Percentiles rank a stretch among this genome's conserved stretches.
These are phyloP conservation scores for Verticillium longisporum DNA, from an alignment of 2,329 filamentous ascomycete species.

Conservation along the genomic window DNA sequence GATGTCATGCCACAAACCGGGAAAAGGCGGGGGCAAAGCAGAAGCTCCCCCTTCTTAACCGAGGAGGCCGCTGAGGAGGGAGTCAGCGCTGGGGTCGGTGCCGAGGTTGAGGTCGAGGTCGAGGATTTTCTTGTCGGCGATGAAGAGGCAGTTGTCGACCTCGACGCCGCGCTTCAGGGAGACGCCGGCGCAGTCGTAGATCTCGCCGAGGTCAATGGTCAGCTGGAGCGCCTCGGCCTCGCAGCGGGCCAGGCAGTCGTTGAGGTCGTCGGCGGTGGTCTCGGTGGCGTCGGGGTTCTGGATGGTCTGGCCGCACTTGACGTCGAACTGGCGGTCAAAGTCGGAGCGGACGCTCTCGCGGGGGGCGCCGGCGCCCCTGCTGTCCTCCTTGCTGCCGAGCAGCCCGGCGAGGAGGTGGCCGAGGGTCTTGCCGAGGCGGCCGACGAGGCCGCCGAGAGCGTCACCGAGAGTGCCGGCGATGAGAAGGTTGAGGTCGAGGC, in stretches of 20 bases:
- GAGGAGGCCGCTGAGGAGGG: not conserved
- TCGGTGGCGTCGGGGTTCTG: not conserved
- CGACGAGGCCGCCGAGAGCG: not conserved
- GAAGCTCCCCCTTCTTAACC: not conserved
- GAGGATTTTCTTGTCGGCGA: not conserved
- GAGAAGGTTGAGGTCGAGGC: not conserved
- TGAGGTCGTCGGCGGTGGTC: not conserved
- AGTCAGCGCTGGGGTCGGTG: not conserved
- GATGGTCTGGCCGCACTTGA: not conserved
- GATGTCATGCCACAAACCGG: not conserved
- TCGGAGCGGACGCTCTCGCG: not conserved
- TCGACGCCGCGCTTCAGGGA: not conserved
- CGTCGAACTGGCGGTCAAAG: not conserved
- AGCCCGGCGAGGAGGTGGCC: not conserved
- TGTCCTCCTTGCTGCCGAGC: not conserved
- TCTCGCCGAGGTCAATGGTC: not conserved
- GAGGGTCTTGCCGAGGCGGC: not conserved
- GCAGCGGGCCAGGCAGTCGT: not conserved
- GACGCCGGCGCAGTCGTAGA: slow-evolving; percentile 1
- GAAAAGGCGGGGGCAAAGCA: not conserved
- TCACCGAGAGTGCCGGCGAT: not conserved
- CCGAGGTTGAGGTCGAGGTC: slow-evolving; percentile 1
- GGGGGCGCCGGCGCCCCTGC: not conserved
- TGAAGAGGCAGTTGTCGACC: slow-evolving; percentile 2
- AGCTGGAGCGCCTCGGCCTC: not conserved